Evolutionary conservation across 129 eudicot species (phyloP).

Genomic region (carrot (Daucus carota)): DH1_v3.0 NC_030388.2:26174501-26175000

Average conservation of each 20-base stretch:
- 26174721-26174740: not conserved
- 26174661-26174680: constrained; percentile 53
- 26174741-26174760: not conserved
- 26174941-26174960: constrained; percentile 40
- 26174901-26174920: constrained; percentile 25
- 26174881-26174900: constrained; percentile 48
- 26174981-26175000: not conserved
- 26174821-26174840: constrained; percentile 67
- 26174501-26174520: constrained; percentile 31
- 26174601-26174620: constrained; percentile 52
- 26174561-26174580: constrained; percentile 30
- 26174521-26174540: constrained; percentile 32
- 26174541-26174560: constrained; percentile 20
- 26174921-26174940: constrained; percentile 31
- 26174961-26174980: constrained; percentile 58
- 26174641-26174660: constrained; percentile 54
- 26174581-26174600: constrained; percentile 68
- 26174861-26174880: constrained; percentile 22
- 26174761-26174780: constrained; percentile 26
- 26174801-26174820: constrained; percentile 52
- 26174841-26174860: constrained; percentile 42
- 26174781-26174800: constrained; percentile 33
- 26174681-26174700: constrained; percentile 34
- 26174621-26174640: constrained; percentile 56
- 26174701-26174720: constrained; percentile 22